Evolutionary conservation across 2,329 filamentous ascomycete species (phyloP).

Genomic region (Sordariomycetes sp.): DNA sequence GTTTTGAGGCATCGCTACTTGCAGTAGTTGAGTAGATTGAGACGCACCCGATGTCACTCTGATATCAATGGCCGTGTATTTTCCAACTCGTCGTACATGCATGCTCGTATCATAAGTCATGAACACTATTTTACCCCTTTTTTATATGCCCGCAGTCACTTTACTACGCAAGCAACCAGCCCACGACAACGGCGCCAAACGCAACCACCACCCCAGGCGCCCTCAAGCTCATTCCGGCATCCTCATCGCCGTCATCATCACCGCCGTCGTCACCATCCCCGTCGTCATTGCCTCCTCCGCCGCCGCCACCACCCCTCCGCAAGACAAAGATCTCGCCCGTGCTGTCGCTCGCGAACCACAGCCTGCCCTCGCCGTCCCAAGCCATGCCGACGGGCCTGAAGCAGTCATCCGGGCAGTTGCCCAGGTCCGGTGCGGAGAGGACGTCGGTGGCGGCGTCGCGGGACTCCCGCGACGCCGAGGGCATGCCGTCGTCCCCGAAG

Average conservation of each 20-base stretch:
- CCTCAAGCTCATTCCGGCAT: conserved; percentile 11
- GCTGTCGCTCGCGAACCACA: conserved; percentile 54
- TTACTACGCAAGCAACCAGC: conserved; percentile 18
- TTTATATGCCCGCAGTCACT: too few relatives aligned
- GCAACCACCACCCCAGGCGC: conserved; percentile 13
- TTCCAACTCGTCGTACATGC: too few relatives aligned
- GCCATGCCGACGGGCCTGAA: conserved; percentile 55
- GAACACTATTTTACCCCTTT: too few relatives aligned
- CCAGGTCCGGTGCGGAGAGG: conserved; percentile 43
- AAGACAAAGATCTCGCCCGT: conserved; percentile 59
- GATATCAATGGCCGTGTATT: too few relatives aligned
- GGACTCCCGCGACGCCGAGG: conserved; percentile 28
- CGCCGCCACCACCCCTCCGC: conserved; percentile 8
- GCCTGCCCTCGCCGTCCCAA: conserved; percentile 37
- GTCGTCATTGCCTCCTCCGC: conserved; percentile 6
- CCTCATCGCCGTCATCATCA: conserved; percentile 3
- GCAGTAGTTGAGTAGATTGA: too few relatives aligned
- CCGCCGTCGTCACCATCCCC: conserved; percentile 3
- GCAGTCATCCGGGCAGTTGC: conserved; percentile 44
- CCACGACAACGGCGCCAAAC: conserved; percentile 16
- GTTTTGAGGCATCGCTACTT: too few relatives aligned
- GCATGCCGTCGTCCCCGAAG: conserved; percentile 31
- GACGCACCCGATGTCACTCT: too few relatives aligned
- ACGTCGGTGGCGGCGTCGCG: conserved; percentile 40
- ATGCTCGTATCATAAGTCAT: too few relatives aligned